Percentiles rank a stretch among this genome's conserved stretches.
phyloP scores from a whole-genome alignment of 768 basidiomycete genomes.

The Hemileccinum rubropunctum region DNA sequence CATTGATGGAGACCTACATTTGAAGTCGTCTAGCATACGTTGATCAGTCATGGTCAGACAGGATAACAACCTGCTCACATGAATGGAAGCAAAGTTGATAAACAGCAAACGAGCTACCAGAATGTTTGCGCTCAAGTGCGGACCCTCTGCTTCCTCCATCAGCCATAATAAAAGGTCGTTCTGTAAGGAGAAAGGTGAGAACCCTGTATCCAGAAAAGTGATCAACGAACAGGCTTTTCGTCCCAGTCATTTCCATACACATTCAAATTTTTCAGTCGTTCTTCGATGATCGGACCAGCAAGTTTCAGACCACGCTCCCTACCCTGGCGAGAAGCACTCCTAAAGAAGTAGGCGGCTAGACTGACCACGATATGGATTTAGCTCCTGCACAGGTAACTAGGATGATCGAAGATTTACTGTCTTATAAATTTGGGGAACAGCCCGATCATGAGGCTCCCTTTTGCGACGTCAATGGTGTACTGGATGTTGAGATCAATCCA shows the following conservation, averaged over 20 bases:
- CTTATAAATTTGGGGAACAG: slow-evolving; percentile 32
- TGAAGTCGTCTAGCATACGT: slow-evolving; percentile 15
- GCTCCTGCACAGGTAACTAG: neutral
- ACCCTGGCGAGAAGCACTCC: neutral
- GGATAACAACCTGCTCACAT: slow-evolving; percentile 8
- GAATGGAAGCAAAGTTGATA: slow-evolving; percentile 19
- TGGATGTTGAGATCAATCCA: slow-evolving; percentile 32
- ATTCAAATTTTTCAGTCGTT: slow-evolving; percentile 20
- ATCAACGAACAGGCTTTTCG: slow-evolving; percentile 18
- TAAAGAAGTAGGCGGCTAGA: slow-evolving; percentile 13
- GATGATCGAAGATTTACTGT: slow-evolving; percentile 19
- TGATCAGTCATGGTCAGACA: neutral
- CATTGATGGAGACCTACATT: slow-evolving; percentile 1
- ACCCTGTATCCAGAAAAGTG: neutral
- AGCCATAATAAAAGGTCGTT: slow-evolving; percentile 33
- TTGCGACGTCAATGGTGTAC: slow-evolving; percentile 28
- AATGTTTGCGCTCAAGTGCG: slow-evolving; percentile 16
- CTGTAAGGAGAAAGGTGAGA: slow-evolving; percentile 10
- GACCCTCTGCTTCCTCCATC: slow-evolving; percentile 21
- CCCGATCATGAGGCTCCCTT: slow-evolving; percentile 16
- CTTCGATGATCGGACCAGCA: slow-evolving; percentile 30
- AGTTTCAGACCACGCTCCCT: slow-evolving; percentile 6
- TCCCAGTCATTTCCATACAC: slow-evolving; percentile 26
- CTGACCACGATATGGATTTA: slow-evolving; percentile 1
- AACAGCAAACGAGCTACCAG: slow-evolving; percentile 14